Evolutionary conservation across 2,329 filamentous ascomycete species (phyloP), one percentile per base, ranked within the genome.

Genomic region (Colletotrichum gloeosporioides): DNA sequence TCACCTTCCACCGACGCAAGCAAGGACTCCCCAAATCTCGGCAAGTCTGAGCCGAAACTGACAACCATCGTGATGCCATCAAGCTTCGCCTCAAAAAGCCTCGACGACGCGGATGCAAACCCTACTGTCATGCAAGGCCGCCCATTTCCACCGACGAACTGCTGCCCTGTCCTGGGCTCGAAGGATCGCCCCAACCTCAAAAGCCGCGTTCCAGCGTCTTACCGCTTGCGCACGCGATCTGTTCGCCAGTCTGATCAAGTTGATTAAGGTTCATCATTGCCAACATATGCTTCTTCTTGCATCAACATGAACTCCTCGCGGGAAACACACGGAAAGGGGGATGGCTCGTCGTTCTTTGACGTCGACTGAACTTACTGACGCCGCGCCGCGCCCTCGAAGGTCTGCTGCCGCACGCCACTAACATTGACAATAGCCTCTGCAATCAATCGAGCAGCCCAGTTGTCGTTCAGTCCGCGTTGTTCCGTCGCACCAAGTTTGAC

Each of bases 231-330:
- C 71, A 73, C 8, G 36, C 53, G 29, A 49, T 62, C 59, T 34
- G 59, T 53, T 44, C 36, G 18, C 44, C 39, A 31, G 64, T 59
- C 64, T 27, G 44, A 29, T 36, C n/a, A 36, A 18, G 59, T 39
- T 34, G 25, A 32, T 31, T 36, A 55, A 49, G 36, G 36, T 27
- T 53, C 16, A 10, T 31, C 36, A 16, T n/a, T n/a, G 22, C 72
- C 36, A 36, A 55, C 25, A 13, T 22, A 29, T 63, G 44, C 73
- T 29, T 34, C 69, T 34, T 66, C 62, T 49, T 27, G 69, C 63
- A 36, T n/a, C 44, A n/a, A 34, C 27, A 76, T 31, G 73, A 65
- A 66, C 70, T 73, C 22, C 59, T 73, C 64, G 70, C 59, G 44
- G 29, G 12, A 49, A 29, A 39, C 49, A 18, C 10, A 34, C 70